Base-by-base conservation (phyloP, 768 basidiomycete genomes). In the Pleurotus tuber-regium region DNA sequence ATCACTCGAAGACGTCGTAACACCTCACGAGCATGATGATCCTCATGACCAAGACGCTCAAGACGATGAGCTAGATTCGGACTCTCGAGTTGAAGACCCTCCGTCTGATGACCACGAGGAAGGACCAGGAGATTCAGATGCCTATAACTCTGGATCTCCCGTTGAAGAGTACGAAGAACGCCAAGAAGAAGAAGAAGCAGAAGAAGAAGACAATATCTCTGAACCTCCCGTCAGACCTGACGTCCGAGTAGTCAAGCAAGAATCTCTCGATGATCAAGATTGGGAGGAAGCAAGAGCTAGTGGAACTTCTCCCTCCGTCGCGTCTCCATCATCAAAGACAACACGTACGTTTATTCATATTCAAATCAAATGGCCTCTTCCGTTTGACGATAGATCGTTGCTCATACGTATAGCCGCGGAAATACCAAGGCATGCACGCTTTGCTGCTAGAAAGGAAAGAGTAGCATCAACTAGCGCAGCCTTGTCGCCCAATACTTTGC, bases 251-350 rank as follows among this genome's bases (percentile, higher is more conserved):
- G 46, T 24, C 8, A 48, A 35, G 16, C 46, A 48, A 47, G 46
- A 48, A 19, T 48, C 46, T 11, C 25, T 48, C 11, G 46, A 48
- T 24, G 46, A 48, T 19, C 46, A 48, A 35, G 46, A 16, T 4
- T 48, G 46, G 46, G 16, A 31, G 14, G 46, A 48, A 35, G 46
- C 46, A 12, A 28, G 46, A 24, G 46, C 29, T 18, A 44, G 10
- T 30, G 2, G 19, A 5, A 4, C 43, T 29, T 26, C 14, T 44
- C 5, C 9, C 11, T n/a, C 43, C 12, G 8, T 14, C 25, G 16
- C 24, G n/a, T n/a, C n/a, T n/a, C n/a, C n/a, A n/a, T n/a, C n/a
- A n/a, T n/a, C n/a, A n/a, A n/a, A n/a, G n/a, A n/a, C n/a, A n/a
- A n/a, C n/a, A n/a, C n/a, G n/a, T n/a, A n/a, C n/a, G n/a, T n/a